A percentile compares a stretch with the other conserved stretches of the same genome.
Evolutionary conservation across 2,329 filamentous ascomycete species (phyloP).

Genomic region (Talaromyces sp.): DNA sequence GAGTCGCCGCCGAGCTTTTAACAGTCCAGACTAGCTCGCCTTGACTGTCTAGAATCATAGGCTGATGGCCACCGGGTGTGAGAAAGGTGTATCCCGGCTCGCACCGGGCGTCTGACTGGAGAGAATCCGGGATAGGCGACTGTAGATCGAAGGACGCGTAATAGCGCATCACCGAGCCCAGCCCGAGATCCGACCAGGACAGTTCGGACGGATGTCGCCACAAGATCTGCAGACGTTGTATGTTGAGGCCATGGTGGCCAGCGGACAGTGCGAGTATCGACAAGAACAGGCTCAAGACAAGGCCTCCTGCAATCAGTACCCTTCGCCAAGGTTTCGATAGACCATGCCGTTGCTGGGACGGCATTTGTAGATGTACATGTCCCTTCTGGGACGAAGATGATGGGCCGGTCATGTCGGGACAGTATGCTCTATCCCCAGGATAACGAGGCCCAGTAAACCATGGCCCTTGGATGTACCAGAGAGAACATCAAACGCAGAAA

Average conservation of each 20-base stretch:
- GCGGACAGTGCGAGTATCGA: neutral
- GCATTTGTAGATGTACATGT: neutral
- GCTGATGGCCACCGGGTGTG: neutral
- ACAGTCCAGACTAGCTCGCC: slow-evolving; percentile 5
- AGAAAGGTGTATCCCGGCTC: slow-evolving; percentile 2
- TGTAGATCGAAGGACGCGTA: neutral
- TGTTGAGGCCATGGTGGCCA: neutral
- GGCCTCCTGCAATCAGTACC: neutral
- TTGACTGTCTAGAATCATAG: neutral
- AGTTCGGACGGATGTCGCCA: neutral
- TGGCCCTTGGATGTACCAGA: neutral
- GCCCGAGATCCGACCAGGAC: neutral
- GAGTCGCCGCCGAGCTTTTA: neutral
- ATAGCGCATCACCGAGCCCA: neutral
- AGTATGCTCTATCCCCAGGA: neutral
- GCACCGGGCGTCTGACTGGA: neutral
- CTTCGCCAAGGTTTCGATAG: neutral
- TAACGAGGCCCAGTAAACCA: neutral
- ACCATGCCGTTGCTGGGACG: neutral
- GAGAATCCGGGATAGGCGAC: neutral
- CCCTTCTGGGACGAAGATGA: neutral
- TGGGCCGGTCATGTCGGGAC: neutral
- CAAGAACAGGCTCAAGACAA: neutral
- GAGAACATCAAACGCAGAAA: neutral
- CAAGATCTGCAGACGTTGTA: neutral